A percentile compares a stretch with the other conserved stretches of the same genome.
These are phyloP conservation scores for Rhizopogon roseolus DNA, from an alignment of 768 basidiomycete genomes.

Conservation along the genomic window DNA sequence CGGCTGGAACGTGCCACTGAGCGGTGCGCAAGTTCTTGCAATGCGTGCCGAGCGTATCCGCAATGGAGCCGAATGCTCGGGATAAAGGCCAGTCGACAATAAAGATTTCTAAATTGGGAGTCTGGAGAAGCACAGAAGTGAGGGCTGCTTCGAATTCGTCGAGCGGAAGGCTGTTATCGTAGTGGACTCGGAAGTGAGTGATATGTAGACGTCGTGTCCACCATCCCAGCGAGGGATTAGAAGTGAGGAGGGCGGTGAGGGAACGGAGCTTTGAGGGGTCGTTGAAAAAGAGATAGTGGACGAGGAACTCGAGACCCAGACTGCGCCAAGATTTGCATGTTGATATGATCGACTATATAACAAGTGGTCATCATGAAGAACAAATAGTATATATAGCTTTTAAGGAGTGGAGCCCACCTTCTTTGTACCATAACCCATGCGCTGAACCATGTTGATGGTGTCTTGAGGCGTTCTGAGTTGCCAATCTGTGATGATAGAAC, in stretches of 20 bases:
- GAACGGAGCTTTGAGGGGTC: slow-evolving; percentile 49
- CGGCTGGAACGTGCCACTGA: slow-evolving; percentile 53
- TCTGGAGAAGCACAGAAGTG: slow-evolving; percentile 54
- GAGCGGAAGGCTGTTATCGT: slow-evolving; percentile 35
- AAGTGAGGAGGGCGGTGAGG: slow-evolving; percentile 48
- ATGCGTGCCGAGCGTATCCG: slow-evolving; percentile 53
- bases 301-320: slow-evolving; percentile 62
- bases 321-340: slow-evolving; percentile 63
- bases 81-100: slow-evolving; percentile 64
- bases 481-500: slow-evolving; percentile 45
- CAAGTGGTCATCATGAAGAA: neutral
- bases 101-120: slow-evolving; percentile 72
- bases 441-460: slow-evolving; percentile 51
- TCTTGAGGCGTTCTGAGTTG: slow-evolving; percentile 55
- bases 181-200: slow-evolving; percentile 37
- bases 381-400: neutral
- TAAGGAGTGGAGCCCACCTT: slow-evolving; percentile 41
- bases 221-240: slow-evolving; percentile 55
- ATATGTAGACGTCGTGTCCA: slow-evolving; percentile 73
- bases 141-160: slow-evolving; percentile 51
- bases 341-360: slow-evolving; percentile 53
- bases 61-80: slow-evolving; percentile 55
- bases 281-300: slow-evolving; percentile 64
- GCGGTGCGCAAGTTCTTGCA: slow-evolving; percentile 53
- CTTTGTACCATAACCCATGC: slow-evolving; percentile 58